A percentile compares a stretch with the other conserved stretches of the same genome.
These are phyloP conservation scores for Paramyrothecium roridum DNA, from an alignment of 2,329 filamentous ascomycete species.

Conservation along the genomic window DNA sequence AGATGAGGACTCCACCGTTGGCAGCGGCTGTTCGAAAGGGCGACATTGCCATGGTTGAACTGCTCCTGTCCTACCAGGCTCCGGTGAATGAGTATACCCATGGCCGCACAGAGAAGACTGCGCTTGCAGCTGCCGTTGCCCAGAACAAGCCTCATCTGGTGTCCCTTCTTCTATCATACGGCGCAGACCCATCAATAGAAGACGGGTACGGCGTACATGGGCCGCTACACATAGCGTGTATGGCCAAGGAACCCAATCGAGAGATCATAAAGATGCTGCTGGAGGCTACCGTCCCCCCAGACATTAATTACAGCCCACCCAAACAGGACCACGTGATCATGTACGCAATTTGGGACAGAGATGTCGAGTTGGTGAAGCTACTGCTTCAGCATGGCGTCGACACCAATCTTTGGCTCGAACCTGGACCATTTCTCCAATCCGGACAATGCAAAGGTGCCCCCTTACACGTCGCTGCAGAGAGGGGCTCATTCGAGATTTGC, in stretches of 20 bases:
- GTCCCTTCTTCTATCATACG: conserved; percentile 13
- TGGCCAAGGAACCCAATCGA: background rate
- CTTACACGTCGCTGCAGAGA: conserved; percentile 11
- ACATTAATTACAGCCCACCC: conserved; percentile 9
- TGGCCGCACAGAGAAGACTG: conserved; percentile 5
- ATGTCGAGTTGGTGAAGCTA: conserved; percentile 9
- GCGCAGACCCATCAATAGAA: conserved; percentile 17
- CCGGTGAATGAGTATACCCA: conserved; percentile 8
- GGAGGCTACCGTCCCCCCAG: conserved; percentile 9
- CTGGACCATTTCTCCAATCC: background rate
- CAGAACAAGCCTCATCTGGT: conserved; percentile 10
- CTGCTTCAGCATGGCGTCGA: conserved; percentile 16
- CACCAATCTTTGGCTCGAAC: conserved; percentile 7
- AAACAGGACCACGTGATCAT: conserved; percentile 7
- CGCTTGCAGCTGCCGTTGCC: conserved; percentile 13
- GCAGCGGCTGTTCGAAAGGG: conserved; percentile 5
- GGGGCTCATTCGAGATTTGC: conserved; percentile 9
- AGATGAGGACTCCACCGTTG: conserved; percentile 5
- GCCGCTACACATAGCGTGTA: conserved; percentile 9
- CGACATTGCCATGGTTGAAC: conserved; percentile 7
- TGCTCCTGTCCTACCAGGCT: conserved; percentile 9
- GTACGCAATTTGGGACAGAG: conserved; percentile 2
- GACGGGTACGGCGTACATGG: conserved; percentile 12
- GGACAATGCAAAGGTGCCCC: conserved; percentile 5
- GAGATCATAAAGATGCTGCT: conserved; percentile 11